Percentiles rank a stretch among this genome's conserved stretches.
These are phyloP conservation scores for Trichophyton schoenleinii DNA, from an alignment of 2,329 filamentous ascomycete species.

Conservation along the genomic window DNA sequence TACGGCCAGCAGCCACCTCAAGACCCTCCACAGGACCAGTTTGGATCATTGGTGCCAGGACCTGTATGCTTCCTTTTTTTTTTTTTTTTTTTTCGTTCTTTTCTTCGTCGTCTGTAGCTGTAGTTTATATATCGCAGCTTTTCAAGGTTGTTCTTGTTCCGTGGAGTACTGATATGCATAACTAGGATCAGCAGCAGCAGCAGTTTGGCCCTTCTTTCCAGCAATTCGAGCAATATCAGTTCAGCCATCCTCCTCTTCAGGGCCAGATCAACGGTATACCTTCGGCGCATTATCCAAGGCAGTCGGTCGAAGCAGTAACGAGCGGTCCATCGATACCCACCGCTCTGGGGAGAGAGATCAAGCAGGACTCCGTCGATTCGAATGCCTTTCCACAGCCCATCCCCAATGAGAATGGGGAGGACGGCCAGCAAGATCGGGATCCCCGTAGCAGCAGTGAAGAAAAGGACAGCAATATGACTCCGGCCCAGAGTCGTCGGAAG, in stretches of 20 bases:
- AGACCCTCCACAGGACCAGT: not conserved
- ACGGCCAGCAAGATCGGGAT: not conserved
- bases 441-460: constrained; percentile 37
- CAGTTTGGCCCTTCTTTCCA: not conserved
- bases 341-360: not conserved
- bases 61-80: not conserved
- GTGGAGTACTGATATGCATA: not conserved
- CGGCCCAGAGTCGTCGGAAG: constrained; percentile 50
- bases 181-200: not conserved
- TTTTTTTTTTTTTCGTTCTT: not conserved
- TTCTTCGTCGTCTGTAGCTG: not conserved
- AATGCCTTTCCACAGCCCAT: not conserved
- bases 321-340: not conserved
- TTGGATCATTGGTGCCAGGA: not conserved
- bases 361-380: not conserved
- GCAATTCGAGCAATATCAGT: constrained; percentile 1
- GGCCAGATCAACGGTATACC: not conserved
- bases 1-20: not conserved
- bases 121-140: not conserved
- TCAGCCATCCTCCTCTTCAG: not conserved
- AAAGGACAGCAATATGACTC: constrained; percentile 43
- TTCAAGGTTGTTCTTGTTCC: not conserved
- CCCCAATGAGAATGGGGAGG: constrained; percentile 1
- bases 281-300: not conserved
- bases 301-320: not conserved